Conservation (phyloP, 441 rosid genomes). For the Geranium incanum region DNA sequence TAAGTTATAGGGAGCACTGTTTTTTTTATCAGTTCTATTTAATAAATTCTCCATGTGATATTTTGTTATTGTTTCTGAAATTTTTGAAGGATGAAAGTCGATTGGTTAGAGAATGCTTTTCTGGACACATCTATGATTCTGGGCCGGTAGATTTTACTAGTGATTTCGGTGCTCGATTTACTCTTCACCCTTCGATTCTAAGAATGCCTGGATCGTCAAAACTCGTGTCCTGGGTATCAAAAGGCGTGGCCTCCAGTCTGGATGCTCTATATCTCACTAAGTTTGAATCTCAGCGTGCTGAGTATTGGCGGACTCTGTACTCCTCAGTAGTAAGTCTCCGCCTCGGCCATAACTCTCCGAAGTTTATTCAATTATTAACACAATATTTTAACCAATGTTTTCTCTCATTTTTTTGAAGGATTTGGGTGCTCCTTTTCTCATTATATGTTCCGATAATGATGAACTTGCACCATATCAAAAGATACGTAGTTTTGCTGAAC, state of each 20-base stretch:
- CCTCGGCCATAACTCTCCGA: constrained; percentile 9
- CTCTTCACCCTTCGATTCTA: constrained; percentile 56
- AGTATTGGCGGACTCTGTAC: constrained; percentile 76
- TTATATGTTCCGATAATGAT: constrained; percentile 76
- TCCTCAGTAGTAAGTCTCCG: constrained; percentile 63
- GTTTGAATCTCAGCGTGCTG: constrained; percentile 73
- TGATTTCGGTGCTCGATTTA: constrained; percentile 61
- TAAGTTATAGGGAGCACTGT: background rate
- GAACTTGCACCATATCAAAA: constrained; percentile 54
- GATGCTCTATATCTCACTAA: constrained; percentile 78
- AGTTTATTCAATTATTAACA: constrained; percentile 1
- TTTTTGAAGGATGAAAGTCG: constrained; percentile 53
- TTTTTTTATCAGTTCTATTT: background rate
- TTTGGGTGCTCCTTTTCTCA: constrained; percentile 72
- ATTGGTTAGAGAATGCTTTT: constrained; percentile 60
- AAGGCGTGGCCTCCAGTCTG: constrained; percentile 63
- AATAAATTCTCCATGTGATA: background rate
- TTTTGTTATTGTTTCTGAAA: constrained; percentile 10
- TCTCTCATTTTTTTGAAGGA: constrained; percentile 35
- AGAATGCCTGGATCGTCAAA: constrained; percentile 63
- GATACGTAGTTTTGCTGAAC: constrained; percentile 46
- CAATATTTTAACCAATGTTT: constrained; percentile 6
- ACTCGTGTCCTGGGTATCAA: constrained; percentile 67
- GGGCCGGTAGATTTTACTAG: constrained; percentile 78
- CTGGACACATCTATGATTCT: constrained; percentile 83